Conservation (phyloP, 1,284 basidiomycete genomes). For the Chalciporus sp. region DNA sequence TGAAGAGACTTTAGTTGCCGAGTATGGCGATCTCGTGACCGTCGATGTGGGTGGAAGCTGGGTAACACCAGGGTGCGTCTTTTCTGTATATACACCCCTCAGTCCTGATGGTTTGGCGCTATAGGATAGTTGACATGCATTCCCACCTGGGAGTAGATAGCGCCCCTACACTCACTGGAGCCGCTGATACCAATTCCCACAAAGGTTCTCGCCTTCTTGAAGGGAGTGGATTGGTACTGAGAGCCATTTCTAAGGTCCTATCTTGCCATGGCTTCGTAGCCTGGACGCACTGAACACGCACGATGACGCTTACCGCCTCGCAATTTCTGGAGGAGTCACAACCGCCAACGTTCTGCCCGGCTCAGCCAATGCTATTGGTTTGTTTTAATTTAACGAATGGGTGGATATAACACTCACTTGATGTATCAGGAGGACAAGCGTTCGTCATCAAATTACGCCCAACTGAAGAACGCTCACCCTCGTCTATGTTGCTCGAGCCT, state of each 20-base stretch:
- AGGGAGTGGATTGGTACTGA: neutral
- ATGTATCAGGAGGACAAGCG: slow-evolving; percentile 47
- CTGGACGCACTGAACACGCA: slow-evolving; percentile 37
- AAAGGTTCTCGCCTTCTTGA: slow-evolving; percentile 33
- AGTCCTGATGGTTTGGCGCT: slow-evolving; percentile 2
- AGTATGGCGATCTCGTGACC: slow-evolving; percentile 28
- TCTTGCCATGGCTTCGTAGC: slow-evolving; percentile 43
- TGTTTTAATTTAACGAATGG: neutral
- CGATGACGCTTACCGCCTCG: slow-evolving; percentile 35
- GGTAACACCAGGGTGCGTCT: slow-evolving; percentile 47
- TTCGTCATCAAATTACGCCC: slow-evolving; percentile 57
- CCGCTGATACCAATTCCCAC: slow-evolving; percentile 46
- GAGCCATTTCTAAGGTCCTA: slow-evolving; percentile 32
- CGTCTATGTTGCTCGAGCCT: slow-evolving; percentile 52
- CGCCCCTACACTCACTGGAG: slow-evolving; percentile 47
- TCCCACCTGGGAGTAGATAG: slow-evolving; percentile 63
- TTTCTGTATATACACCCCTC: neutral
- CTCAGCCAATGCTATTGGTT: slow-evolving; percentile 62
- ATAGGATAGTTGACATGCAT: slow-evolving; percentile 59
- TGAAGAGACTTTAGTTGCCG: slow-evolving; percentile 31
- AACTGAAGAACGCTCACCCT: slow-evolving; percentile 46
- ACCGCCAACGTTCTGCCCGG: slow-evolving; percentile 69
- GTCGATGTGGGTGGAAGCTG: slow-evolving; percentile 47
- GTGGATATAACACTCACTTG: slow-evolving; percentile 10
- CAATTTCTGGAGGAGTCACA: slow-evolving; percentile 56